These are phyloP conservation scores for Aurantiochytrium sp. DNA, from an alignment of 108 stramenopile genomes.

Conservation along the genomic window DNA sequence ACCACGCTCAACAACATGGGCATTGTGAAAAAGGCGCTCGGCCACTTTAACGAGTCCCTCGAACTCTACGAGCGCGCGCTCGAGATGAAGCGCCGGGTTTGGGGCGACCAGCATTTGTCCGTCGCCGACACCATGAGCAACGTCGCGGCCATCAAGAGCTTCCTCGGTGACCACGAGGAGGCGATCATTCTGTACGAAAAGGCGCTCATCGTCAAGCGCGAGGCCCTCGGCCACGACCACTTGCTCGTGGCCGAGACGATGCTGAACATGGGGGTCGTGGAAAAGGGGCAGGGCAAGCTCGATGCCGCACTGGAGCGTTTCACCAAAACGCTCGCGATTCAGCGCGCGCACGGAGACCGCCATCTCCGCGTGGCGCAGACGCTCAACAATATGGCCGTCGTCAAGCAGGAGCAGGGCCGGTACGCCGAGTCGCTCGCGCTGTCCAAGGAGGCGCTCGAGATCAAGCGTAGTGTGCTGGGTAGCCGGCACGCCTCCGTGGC, in stretches of 20 bases:
- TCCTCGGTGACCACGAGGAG: neutral
- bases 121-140: neutral
- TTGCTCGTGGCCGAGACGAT: neutral
- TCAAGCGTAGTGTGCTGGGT: neutral
- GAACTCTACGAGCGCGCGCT: neutral
- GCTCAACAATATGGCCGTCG: constrained; percentile 17
- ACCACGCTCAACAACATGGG: neutral
- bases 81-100: neutral
- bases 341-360: neutral
- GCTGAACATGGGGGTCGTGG: neutral
- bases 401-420: neutral
- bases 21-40: neutral
- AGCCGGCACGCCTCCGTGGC: neutral
- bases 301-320: neutral
- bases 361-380: neutral
- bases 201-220: neutral
- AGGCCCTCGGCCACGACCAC: neutral
- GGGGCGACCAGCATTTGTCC: neutral
- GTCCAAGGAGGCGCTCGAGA: neutral
- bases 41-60: neutral
- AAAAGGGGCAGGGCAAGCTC: neutral
- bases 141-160: neutral
- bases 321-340: neutral
- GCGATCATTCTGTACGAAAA: neutral
- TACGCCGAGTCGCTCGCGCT: neutral